These are phyloP conservation scores for Canavalia ensiformis DNA, from an alignment of 306 rosid genomes.

Conservation along the genomic window DNA sequence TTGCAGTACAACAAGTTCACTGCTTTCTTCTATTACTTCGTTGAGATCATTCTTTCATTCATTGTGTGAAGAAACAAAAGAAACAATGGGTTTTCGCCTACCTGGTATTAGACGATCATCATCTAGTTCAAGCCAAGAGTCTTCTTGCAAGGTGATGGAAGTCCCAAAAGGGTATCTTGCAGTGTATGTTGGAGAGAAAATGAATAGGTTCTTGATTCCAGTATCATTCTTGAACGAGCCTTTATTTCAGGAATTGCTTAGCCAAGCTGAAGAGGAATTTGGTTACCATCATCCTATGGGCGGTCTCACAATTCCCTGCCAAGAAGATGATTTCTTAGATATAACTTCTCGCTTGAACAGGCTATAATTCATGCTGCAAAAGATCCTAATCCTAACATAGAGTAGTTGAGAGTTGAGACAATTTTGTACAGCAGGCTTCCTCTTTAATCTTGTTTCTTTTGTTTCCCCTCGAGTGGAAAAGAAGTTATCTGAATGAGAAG, in stretches of 20 bases:
- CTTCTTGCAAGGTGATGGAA: background rate
- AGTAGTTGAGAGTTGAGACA: conserved; percentile 38
- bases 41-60: background rate
- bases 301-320: background rate
- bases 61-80: background rate
- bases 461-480: conserved; percentile 1
- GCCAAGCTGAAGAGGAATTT: background rate
- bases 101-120: background rate
- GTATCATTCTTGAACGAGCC: background rate
- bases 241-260: background rate
- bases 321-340: background rate
- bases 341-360: background rate
- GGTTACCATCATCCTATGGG: background rate
- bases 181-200: background rate
- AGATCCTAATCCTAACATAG: background rate
- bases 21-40: background rate
- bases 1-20: background rate
- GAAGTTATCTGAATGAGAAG: background rate
- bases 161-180: background rate
- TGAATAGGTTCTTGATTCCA: background rate
- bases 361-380: background rate
- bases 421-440: conserved; percentile 5
- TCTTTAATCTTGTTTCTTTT: background rate
- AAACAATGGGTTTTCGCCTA: conserved; percentile 14
- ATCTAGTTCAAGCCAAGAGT: background rate